A percentile compares a stretch with the other conserved stretches of the same genome.
Evolutionary conservation across 179 eudicot species (phyloP).

Genomic region (Nepenthes alata): DNA sequence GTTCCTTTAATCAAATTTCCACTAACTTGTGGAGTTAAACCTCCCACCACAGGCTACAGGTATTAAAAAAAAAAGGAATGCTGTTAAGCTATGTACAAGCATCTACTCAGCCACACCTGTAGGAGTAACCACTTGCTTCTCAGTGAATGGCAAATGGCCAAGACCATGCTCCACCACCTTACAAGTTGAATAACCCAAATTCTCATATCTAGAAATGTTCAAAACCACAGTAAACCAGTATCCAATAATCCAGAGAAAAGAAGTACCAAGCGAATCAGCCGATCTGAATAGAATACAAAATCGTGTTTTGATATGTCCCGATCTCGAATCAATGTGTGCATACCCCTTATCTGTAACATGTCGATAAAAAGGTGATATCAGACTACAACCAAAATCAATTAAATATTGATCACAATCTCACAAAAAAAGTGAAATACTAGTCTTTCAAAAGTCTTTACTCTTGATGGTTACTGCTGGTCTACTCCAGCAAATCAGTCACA

Average conservation of each 20-base stretch:
- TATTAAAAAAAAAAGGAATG: not conserved
- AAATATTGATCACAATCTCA: too few relatives aligned
- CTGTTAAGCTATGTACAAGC: not conserved
- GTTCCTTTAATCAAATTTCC: too few relatives aligned
- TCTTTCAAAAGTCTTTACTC: too few relatives aligned
- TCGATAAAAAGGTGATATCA: not conserved
- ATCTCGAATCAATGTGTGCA: constrained; percentile 76
- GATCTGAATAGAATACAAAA: constrained; percentile 92
- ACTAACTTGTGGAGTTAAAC: too few relatives aligned
- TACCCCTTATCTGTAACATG: constrained; percentile 62
- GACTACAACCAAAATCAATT: too few relatives aligned
- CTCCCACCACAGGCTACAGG: too few relatives aligned
- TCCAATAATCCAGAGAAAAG: constrained; percentile 4
- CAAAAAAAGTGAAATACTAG: too few relatives aligned
- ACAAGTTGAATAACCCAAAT: constrained; percentile 9
- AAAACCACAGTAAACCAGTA: not conserved
- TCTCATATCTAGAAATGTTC: not conserved
- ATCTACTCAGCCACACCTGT: constrained; percentile 42
- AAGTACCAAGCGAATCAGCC: constrained; percentile 92
- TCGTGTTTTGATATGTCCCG: constrained; percentile 92
- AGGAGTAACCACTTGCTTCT: constrained; percentile 88
- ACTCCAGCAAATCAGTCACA: not conserved
- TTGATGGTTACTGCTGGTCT: too few relatives aligned
- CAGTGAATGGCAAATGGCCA: constrained; percentile 94
- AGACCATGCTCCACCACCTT: constrained; percentile 93